A percentile compares a stretch with the other conserved stretches of the same genome.
phyloP scores from a whole-genome alignment of 1,139 yeast genomes.

The Yamadazyma diospyri region DNA sequence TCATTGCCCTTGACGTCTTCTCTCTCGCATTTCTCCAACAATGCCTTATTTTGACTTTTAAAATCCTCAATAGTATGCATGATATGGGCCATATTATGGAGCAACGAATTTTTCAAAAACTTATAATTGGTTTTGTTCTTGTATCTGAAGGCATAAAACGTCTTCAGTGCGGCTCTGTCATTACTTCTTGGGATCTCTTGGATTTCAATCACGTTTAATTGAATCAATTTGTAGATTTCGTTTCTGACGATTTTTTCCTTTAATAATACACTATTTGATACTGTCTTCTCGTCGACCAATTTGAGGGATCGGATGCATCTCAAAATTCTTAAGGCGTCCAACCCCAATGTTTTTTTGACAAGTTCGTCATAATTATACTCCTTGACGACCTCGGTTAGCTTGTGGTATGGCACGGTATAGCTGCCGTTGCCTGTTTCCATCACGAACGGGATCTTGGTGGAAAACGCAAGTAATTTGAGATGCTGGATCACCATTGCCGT shows the following conservation, averaged over 20 bases:
- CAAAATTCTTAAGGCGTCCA: constrained; percentile 57
- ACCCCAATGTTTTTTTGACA: constrained; percentile 55
- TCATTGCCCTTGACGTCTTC: constrained; percentile 89
- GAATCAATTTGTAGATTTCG: constrained; percentile 52
- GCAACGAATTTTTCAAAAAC: constrained; percentile 29
- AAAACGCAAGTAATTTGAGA: constrained; percentile 49
- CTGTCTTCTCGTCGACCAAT: constrained; percentile 80
- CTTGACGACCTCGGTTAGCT: constrained; percentile 45
- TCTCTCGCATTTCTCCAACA: constrained; percentile 77
- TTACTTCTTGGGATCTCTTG: constrained; percentile 93
- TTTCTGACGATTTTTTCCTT: constrained; percentile 75
- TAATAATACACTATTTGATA: constrained; percentile 70
- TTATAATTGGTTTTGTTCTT: constrained; percentile 61
- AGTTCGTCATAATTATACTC: constrained; percentile 59
- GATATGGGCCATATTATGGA: constrained; percentile 55
- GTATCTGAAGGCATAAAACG: constrained; percentile 79
- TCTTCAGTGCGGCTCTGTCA: constrained; percentile 88
- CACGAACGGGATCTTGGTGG: constrained; percentile 44
- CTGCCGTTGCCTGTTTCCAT: constrained; percentile 40
- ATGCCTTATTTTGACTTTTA: constrained; percentile 59
- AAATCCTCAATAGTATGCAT: constrained; percentile 54
- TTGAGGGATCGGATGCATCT: constrained; percentile 66
- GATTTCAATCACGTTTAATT: constrained; percentile 60
- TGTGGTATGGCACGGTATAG: constrained; percentile 38
- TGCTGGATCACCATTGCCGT: constrained; percentile 39